phyloP scores from a whole-genome alignment of 192 early-diverging fungal species.

The Mortierella alpina region DNA sequence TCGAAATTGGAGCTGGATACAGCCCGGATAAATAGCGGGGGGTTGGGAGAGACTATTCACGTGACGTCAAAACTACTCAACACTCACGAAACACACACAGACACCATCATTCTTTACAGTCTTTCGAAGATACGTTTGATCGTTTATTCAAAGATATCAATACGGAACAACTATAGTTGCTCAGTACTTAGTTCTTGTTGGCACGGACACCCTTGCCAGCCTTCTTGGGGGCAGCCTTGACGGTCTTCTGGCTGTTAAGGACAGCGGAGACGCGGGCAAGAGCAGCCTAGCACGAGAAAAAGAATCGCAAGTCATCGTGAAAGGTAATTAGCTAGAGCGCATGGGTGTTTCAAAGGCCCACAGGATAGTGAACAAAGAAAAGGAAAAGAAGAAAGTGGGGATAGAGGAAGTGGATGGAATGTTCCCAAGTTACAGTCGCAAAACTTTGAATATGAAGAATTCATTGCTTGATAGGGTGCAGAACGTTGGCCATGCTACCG shows the following conservation, averaged over 20 bases:
- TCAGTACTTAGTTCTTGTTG: constrained; percentile 49
- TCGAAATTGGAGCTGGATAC: background rate
- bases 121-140: no score
- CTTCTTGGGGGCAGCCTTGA: constrained; percentile 65
- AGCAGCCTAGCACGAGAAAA: constrained; percentile 61
- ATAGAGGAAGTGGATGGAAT: constrained; percentile 7
- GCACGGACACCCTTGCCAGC: constrained; percentile 67
- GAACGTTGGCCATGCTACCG: background rate
- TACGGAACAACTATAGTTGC: background rate
- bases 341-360: background rate
- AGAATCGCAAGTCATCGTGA: background rate
- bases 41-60: no score
- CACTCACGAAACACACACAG: no score
- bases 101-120: no score
- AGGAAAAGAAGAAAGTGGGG: constrained; percentile 5
- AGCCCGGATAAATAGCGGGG: no score
- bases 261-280: constrained; percentile 77
- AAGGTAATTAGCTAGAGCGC: background rate
- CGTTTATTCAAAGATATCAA: no score
- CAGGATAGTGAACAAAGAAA: background rate
- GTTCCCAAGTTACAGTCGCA: constrained; percentile 51
- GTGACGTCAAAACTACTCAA: no score
- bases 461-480: constrained; percentile 45
- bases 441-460: constrained; percentile 50
- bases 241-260: constrained; percentile 69